Conservation (phyloP, 495 filamentous ascomycete genomes). For the Lindgomyces ingoldianus region DNA sequence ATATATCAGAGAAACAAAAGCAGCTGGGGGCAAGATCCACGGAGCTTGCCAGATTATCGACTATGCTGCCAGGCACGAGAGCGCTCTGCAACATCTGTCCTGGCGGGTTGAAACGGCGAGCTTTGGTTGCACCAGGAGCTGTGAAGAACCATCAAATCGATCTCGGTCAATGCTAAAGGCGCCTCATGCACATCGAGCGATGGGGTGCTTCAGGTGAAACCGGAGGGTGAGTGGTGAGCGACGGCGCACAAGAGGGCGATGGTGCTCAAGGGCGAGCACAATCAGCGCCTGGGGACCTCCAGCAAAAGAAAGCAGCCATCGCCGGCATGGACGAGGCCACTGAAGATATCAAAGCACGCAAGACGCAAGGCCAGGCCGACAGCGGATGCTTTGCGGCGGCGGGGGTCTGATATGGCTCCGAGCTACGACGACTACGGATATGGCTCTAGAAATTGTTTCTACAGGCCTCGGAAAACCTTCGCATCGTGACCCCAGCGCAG, state of each 20-base stretch:
- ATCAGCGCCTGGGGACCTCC: slow-evolving; percentile 19
- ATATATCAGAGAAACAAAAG: slow-evolving; percentile 36
- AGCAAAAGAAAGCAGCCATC: slow-evolving; percentile 37
- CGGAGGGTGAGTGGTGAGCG: slow-evolving; percentile 23
- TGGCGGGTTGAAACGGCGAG: slow-evolving; percentile 38
- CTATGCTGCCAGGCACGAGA: slow-evolving; percentile 38
- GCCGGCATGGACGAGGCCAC: slow-evolving; percentile 3
- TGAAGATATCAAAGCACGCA: slow-evolving; percentile 1
- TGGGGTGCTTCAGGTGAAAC: slow-evolving; percentile 38
- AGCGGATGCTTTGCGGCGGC: slow-evolving; percentile 9
- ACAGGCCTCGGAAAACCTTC: too few species aligned
- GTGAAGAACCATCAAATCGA: slow-evolving; percentile 17
- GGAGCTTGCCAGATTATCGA: slow-evolving; percentile 25
- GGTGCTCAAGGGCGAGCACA: slow-evolving; percentile 13
- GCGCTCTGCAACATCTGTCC: slow-evolving; percentile 29
- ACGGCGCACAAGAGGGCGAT: slow-evolving; percentile 34
- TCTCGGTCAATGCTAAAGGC: slow-evolving; percentile 37
- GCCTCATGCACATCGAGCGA: slow-evolving; percentile 41
- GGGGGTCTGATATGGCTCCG: slow-evolving; percentile 6
- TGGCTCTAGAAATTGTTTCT: too few species aligned
- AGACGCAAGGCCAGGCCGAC: slow-evolving; percentile 8
- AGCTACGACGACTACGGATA: slow-evolving; percentile 5
- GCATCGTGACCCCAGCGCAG: not conserved
- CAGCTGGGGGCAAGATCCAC: slow-evolving; percentile 16
- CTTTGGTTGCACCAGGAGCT: slow-evolving; percentile 32